Base-by-base conservation (phyloP, 1,284 basidiomycete genomes). In the Apiotrichum veenhuisii region DNA sequence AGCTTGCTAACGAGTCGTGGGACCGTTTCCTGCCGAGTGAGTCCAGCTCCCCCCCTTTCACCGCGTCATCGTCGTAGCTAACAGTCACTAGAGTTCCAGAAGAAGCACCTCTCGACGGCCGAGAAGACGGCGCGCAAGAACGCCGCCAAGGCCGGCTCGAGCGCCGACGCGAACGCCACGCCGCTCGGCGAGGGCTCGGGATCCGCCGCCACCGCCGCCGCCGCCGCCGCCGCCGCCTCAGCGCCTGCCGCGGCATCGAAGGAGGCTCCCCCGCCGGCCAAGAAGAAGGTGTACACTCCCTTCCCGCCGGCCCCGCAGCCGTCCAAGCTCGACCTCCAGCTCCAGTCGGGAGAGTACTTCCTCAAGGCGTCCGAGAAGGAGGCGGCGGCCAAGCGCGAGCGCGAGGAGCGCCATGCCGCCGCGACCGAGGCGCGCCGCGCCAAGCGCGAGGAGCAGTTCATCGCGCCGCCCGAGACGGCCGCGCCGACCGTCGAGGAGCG, bases 301-400 rank as follows among this genome's bases (percentile, higher is more conserved):
- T 99, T 98, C 85, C 96, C 96, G 33, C 96, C 96, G 26, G 81
- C 94, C 7, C 96, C 96, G 70, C 82, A 86, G 64, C 94, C 92
- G 37, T 86, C 91, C 69, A 98, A 98, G 87, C 82, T 98, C 71
- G 95, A 99, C 76, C 74, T 94, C 54, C 89, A 98, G 81, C 82
- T 98, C 65, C 94, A 97, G 73, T 89, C 88, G 5, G 95, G 95
- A 78, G 95, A 98, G 75, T 98, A 98, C 76, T 98, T 98, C 82
- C 86, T 98, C 79, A 95, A 95, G 75, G 80, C 88, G 10, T 82
- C 83, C 58, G 72, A 77, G 47, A 72, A 72, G 64, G 76, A 76
- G 57, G 58, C 57, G 12, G 68, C 72, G n/a, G 74, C 72, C 40
- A 66, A 65, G 61, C 60, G 63, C 23, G 71, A 72, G 55, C 64